phyloP scores from a whole-genome alignment of 2,329 filamentous ascomycete genomes.

The Nannizzia gypsea region DNA sequence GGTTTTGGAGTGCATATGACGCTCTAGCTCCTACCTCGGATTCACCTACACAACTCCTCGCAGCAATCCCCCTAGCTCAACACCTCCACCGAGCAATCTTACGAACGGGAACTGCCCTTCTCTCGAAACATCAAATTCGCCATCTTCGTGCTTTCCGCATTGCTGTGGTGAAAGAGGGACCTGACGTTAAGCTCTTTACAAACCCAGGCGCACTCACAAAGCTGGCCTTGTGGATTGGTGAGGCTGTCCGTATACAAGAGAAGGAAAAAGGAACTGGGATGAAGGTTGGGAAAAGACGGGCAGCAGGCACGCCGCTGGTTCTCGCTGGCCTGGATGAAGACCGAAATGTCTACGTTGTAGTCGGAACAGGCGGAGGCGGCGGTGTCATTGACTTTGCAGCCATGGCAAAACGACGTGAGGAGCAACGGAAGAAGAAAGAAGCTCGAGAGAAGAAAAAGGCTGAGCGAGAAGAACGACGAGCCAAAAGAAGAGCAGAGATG shows the following conservation, averaged over 20 bases:
- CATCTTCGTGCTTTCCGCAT: slow-evolving; percentile 88
- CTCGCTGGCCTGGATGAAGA: slow-evolving; percentile 81
- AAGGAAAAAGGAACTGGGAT: slow-evolving; percentile 64
- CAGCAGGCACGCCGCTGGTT: slow-evolving; percentile 65
- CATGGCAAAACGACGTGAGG: slow-evolving; percentile 54
- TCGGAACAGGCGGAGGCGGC: slow-evolving; percentile 80
- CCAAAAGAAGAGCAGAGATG: slow-evolving; percentile 43
- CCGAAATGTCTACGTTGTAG: slow-evolving; percentile 78
- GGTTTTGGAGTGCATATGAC: slow-evolving; percentile 51
- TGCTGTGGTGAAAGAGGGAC: slow-evolving; percentile 89
- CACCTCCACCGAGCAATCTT: slow-evolving; percentile 87
- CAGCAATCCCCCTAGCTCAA: slow-evolving; percentile 70
- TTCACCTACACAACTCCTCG: slow-evolving; percentile 47
- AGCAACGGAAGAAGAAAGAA: slow-evolving; percentile 52
- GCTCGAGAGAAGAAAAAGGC: slow-evolving; percentile 52
- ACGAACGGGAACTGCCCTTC: slow-evolving; percentile 76
- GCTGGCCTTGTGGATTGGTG: slow-evolving; percentile 83
- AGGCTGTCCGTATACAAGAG: slow-evolving; percentile 84
- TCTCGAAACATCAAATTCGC: slow-evolving; percentile 88
- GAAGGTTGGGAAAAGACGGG: slow-evolving; percentile 29
- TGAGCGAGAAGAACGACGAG: slow-evolving; percentile 51
- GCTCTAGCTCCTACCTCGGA: slow-evolving; percentile 39
- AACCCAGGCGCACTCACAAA: slow-evolving; percentile 90
- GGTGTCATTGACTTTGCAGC: slow-evolving; percentile 56
- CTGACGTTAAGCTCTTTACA: slow-evolving; percentile 80